These are phyloP conservation scores for Sclerotinia trifoliorum DNA, from an alignment of 2,329 filamentous ascomycete species.

Conservation along the genomic window DNA sequence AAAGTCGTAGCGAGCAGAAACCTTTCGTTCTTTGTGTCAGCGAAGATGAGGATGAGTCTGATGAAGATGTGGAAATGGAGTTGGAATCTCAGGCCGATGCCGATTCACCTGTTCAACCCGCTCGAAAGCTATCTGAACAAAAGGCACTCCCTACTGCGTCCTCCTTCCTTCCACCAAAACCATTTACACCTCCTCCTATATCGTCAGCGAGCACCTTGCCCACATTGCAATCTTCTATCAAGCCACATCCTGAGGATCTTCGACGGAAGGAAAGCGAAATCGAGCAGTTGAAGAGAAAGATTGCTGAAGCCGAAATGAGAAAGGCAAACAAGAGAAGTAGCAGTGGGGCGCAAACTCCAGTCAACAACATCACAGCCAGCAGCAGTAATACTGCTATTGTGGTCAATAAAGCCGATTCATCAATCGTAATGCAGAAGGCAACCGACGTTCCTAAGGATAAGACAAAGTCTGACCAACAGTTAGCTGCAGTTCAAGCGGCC, in stretches of 20 bases:
- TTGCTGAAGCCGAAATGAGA: conserved; percentile 39
- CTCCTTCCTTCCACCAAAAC: conserved; percentile 42
- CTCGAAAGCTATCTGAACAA: conserved; percentile 31
- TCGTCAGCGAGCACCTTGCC: conserved; percentile 33
- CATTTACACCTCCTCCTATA: conserved; percentile 34
- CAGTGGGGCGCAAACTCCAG: conserved; percentile 37
- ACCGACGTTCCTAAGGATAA: conserved; percentile 30
- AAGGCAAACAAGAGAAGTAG: conserved; percentile 33
- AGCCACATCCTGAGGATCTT: conserved; percentile 43
- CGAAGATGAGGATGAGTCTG: conserved; percentile 64
- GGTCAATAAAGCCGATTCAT: conserved; percentile 32
- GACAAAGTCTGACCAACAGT: conserved; percentile 30
- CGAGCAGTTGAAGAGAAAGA: conserved; percentile 53
- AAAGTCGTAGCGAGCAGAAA: conserved; percentile 54
- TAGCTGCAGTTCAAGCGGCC: conserved; percentile 33
- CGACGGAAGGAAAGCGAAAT: conserved; percentile 57
- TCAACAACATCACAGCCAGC: conserved; percentile 18
- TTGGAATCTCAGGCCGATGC: conserved; percentile 54
- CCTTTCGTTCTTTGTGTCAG: conserved; percentile 83
- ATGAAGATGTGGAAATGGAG: conserved; percentile 67
- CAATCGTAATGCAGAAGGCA: conserved; percentile 35
- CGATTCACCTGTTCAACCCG: conserved; percentile 35
- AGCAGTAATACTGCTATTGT: conserved; percentile 20
- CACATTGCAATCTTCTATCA: conserved; percentile 26
- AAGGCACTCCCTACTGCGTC: conserved; percentile 42